Evolutionary conservation across 148 eudicot genomes (phyloP).

Genomic region (Persicaria maculosa): DNA sequence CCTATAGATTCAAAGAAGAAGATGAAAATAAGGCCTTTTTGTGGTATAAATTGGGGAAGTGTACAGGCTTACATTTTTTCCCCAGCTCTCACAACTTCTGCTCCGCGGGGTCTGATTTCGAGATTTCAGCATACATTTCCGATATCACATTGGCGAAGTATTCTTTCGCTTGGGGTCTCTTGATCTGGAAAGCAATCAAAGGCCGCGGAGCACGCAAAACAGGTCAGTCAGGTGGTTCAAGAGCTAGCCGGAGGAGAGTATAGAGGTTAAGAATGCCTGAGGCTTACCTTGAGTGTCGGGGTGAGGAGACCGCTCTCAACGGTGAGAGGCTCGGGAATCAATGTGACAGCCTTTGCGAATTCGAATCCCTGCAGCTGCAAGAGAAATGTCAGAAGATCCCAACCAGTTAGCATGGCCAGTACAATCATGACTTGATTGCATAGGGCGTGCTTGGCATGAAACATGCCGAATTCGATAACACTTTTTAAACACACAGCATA

Average conservation of each 20-base stretch:
- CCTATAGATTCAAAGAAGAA: neutral
- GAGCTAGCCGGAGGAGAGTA: neutral
- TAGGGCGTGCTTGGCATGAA: no score
- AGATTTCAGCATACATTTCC: slow-evolving; percentile 52
- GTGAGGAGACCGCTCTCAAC: slow-evolving; percentile 86
- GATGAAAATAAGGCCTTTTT: neutral
- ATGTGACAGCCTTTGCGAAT: slow-evolving; percentile 75
- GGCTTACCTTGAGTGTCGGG: slow-evolving; percentile 78
- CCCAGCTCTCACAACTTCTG: slow-evolving; percentile 18
- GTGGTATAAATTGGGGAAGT: neutral
- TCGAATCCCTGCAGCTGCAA: slow-evolving; percentile 84
- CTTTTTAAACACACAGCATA: neutral
- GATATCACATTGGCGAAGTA: slow-evolving; percentile 62
- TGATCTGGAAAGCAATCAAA: slow-evolving; percentile 34
- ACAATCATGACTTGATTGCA: no score
- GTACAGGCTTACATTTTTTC: neutral
- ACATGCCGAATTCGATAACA: neutral
- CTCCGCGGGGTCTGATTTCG: slow-evolving; percentile 32
- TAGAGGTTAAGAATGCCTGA: neutral
- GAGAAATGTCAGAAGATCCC: neutral
- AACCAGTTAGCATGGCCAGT: neutral
- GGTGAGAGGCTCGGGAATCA: slow-evolving; percentile 78
- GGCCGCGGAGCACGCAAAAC: neutral
- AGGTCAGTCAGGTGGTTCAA: neutral
- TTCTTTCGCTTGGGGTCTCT: slow-evolving; percentile 79